Conservation (phyloP, 768 basidiomycete species). For the Calocera cornea region DNA sequence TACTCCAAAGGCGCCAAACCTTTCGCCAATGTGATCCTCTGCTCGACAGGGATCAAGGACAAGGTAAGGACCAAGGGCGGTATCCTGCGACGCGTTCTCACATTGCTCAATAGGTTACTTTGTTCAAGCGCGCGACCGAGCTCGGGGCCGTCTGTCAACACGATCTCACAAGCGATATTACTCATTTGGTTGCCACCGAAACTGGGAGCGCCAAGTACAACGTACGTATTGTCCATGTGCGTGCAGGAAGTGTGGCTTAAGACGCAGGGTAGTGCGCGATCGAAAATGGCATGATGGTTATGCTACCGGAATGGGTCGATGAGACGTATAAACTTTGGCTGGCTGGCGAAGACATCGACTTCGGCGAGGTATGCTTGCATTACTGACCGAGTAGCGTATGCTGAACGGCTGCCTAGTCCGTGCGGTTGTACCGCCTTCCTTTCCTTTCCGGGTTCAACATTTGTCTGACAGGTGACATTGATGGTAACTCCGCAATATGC, state of each 20-base stretch:
- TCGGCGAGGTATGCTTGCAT: slow-evolving; percentile 38
- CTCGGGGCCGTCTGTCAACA: slow-evolving; percentile 58
- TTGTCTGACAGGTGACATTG: slow-evolving; percentile 56
- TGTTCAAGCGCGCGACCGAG: slow-evolving; percentile 66
- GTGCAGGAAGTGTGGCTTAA: not conserved
- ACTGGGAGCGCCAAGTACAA: slow-evolving; percentile 75
- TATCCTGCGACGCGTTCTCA: slow-evolving; percentile 11
- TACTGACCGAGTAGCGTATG: not conserved
- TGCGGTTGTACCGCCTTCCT: slow-evolving; percentile 48
- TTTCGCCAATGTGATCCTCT: slow-evolving; percentile 49
- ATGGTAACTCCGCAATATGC: slow-evolving; percentile 17
- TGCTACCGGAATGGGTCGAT: slow-evolving; percentile 62
- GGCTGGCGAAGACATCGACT: slow-evolving; percentile 62
- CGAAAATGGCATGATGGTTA: slow-evolving; percentile 64
- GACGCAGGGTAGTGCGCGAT: slow-evolving; percentile 55
- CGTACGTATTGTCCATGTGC: slow-evolving; percentile 29
- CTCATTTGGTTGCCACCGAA: slow-evolving; percentile 70
- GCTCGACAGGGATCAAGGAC: slow-evolving; percentile 65
- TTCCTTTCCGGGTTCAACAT: slow-evolving; percentile 59
- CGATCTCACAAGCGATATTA: slow-evolving; percentile 74
- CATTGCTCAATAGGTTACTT: slow-evolving; percentile 34
- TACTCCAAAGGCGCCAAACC: slow-evolving; percentile 18
- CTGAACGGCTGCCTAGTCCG: slow-evolving; percentile 32
- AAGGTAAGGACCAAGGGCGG: slow-evolving; percentile 38
- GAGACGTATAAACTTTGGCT: slow-evolving; percentile 64